A percentile compares a stretch with the other conserved stretches of the same genome.
Evolutionary conservation across 2,329 filamentous ascomycete species (phyloP).

Genomic region (Amylocarpus encephaloides): DNA sequence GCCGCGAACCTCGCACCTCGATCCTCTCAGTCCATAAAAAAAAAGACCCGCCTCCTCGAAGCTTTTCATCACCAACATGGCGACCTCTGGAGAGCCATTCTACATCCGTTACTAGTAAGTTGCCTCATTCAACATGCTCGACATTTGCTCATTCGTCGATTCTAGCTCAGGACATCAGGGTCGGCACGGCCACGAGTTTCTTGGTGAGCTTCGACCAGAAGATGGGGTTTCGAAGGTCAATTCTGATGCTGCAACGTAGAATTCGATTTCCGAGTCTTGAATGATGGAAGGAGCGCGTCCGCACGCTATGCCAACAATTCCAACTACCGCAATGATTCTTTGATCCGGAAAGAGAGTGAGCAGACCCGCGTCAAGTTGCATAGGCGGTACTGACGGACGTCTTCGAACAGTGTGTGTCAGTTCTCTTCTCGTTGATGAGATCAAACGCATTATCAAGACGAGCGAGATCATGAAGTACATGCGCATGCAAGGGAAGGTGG

Average conservation of each 20-base stretch:
- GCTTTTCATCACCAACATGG: conserved; percentile 18
- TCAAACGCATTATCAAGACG: conserved; percentile 93
- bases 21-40: too few relatives aligned
- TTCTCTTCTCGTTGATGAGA: conserved; percentile 81
- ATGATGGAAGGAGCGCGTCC: conserved; percentile 87
- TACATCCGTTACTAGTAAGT: conserved; percentile 96
- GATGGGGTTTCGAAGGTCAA: background rate
- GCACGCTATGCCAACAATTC: conserved; percentile 99
- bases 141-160: conserved; percentile 20
- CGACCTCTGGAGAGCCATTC: conserved; percentile 62
- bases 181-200: conserved; percentile 94
- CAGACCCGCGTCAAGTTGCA: conserved; percentile 12
- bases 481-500: background rate
- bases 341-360: conserved; percentile 99
- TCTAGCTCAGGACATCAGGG: conserved; percentile 91
- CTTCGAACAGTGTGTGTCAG: conserved; percentile 82
- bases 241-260: conserved; percentile 48
- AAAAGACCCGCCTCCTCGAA: conserved; percentile 17
- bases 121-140: background rate
- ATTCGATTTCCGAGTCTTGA: conserved; percentile 90
- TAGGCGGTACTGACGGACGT: conserved; percentile 11
- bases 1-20: background rate
- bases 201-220: conserved; percentile 53
- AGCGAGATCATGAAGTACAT: conserved; percentile 94
- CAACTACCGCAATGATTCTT: conserved; percentile 96